Evolutionary conservation across 2,329 filamentous ascomycete species (phyloP).

Genomic region (Cladosporium sphaerospermum): DNA sequence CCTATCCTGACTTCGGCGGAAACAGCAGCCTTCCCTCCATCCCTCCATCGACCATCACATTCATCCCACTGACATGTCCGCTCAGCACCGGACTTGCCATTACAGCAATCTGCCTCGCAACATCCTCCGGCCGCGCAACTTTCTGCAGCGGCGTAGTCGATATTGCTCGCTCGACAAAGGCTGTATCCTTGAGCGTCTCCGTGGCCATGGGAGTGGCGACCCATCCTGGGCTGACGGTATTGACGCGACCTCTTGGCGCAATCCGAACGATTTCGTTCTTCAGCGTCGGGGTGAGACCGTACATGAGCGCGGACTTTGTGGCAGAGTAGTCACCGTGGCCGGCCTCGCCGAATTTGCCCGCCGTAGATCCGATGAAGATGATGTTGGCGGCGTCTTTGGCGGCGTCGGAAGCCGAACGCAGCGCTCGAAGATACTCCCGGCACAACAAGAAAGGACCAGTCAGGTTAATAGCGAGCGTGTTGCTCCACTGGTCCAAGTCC

Average conservation of each 20-base stretch:
- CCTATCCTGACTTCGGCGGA: neutral
- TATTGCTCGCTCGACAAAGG: conserved; percentile 25
- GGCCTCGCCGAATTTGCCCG: conserved; percentile 29
- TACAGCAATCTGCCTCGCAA: conserved; percentile 26
- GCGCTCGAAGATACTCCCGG: conserved; percentile 19
- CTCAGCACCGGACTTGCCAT: conserved; percentile 22
- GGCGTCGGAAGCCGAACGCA: conserved; percentile 16
- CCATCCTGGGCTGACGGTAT: conserved; percentile 26
- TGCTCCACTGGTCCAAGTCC: conserved; percentile 24
- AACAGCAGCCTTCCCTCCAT: conserved; percentile 27
- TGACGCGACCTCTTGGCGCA: conserved; percentile 23
- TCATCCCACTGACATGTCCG: conserved; percentile 26
- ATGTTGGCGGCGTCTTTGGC: conserved; percentile 23
- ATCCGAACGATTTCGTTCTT: conserved; percentile 30
- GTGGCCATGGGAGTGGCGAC: conserved; percentile 24
- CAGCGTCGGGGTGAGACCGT: conserved; percentile 24
- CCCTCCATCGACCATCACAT: conserved; percentile 24
- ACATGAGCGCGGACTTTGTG: conserved; percentile 26
- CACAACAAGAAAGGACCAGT: conserved; percentile 28
- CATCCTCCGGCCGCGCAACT: conserved; percentile 22
- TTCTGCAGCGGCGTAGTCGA: conserved; percentile 29
- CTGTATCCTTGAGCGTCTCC: conserved; percentile 22
- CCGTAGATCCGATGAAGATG: conserved; percentile 30
- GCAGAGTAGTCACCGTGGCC: conserved; percentile 27
- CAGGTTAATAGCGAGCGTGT: conserved; percentile 26